Conservation (phyloP, 2,329 filamentous ascomycete species). For the Fusarium irregulare region DNA sequence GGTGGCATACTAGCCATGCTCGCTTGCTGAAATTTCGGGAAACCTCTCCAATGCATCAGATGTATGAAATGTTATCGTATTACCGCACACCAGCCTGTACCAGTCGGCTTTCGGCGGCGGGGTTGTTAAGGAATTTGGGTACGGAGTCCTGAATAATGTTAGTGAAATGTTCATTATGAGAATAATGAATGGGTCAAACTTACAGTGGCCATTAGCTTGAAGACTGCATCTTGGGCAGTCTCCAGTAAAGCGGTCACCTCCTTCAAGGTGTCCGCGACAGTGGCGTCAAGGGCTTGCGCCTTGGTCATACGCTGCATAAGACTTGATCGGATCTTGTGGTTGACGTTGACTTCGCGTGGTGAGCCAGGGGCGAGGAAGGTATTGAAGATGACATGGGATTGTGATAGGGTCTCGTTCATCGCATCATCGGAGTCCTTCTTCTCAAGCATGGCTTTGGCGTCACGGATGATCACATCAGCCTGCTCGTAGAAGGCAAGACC, state of each 20-base stretch:
- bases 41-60: conserved; percentile 2
- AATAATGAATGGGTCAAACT: conserved; percentile 56
- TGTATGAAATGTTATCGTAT: conserved; percentile 7
- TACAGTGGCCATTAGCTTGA: conserved; percentile 98
- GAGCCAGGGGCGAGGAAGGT: conserved; percentile 97
- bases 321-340: conserved; percentile 92
- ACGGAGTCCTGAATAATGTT: conserved; percentile 69
- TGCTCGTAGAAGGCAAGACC: conserved; percentile 96
- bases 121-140: conserved; percentile 75
- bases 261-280: conserved; percentile 89
- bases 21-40: conserved; percentile 17
- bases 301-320: conserved; percentile 96
- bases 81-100: conserved; percentile 35
- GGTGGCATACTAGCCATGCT: conserved; percentile 1
- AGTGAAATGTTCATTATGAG: conserved; percentile 44
- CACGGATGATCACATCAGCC: conserved; percentile 84
- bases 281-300: conserved; percentile 88
- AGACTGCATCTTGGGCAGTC: conserved; percentile 93
- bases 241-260: conserved; percentile 92
- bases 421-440: conserved; percentile 76
- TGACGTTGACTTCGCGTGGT: conserved; percentile 96
- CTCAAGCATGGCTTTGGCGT: conserved; percentile 70
- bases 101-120: conserved; percentile 44
- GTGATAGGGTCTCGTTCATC: conserved; percentile 93
- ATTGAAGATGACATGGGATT: conserved; percentile 96